A percentile compares a stretch with the other conserved stretches of the same genome.
Conservation (phyloP, 805 yeast genomes). For the Zygosaccharomyces pseudorouxii region DNA sequence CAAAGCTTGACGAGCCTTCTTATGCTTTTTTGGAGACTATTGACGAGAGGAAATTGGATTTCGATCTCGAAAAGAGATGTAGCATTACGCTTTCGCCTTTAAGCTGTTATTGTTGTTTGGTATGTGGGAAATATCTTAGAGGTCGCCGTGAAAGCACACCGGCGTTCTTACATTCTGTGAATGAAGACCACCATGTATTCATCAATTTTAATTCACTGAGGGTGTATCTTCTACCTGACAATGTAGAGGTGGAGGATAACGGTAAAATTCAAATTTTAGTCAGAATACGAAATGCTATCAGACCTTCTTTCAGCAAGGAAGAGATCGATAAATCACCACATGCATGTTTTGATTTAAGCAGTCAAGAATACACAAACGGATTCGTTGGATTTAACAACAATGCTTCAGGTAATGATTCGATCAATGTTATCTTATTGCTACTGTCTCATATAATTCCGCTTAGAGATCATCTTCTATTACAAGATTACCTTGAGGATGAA, state of each 20-base stretch:
- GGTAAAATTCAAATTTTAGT: constrained; percentile 36
- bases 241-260: constrained; percentile 21
- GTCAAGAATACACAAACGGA: constrained; percentile 52
- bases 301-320: constrained; percentile 45
- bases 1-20: constrained; percentile 7
- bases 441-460: constrained; percentile 50
- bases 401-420: constrained; percentile 44
- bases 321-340: constrained; percentile 36
- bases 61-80: constrained; percentile 67
- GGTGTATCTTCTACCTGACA: constrained; percentile 56
- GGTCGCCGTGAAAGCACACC: constrained; percentile 63
- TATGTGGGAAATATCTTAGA: constrained; percentile 68
- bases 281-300: constrained; percentile 49
- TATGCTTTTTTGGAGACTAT: constrained; percentile 31
- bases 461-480: constrained; percentile 43
- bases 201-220: constrained; percentile 49
- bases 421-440: constrained; percentile 53
- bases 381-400: constrained; percentile 57
- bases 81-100: constrained; percentile 54
- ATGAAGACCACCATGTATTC: constrained; percentile 58
- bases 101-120: constrained; percentile 67
- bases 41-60: constrained; percentile 43
- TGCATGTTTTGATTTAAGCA: constrained; percentile 41
- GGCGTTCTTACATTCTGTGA: constrained; percentile 63
- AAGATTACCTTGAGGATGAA: constrained; percentile 23